A percentile compares a stretch with the other conserved stretches of the same genome.
phyloP scores from a whole-genome alignment of 2,329 filamentous ascomycete species.

The Aspergillus aculeatinus region DNA sequence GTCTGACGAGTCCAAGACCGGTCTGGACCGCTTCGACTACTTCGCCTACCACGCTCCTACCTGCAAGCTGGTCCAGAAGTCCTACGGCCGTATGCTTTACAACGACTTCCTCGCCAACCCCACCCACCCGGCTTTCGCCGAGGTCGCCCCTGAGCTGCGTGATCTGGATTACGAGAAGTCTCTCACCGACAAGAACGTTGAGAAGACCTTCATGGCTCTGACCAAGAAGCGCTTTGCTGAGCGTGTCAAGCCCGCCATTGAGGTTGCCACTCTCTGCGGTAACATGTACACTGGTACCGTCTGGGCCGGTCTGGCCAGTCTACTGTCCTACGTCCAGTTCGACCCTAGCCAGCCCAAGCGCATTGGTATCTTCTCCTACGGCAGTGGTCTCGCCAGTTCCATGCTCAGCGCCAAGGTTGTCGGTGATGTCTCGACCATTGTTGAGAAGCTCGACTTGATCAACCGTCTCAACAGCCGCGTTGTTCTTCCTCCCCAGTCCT shows the following conservation, averaged over 20 bases:
- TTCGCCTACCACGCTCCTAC: conserved; percentile 79
- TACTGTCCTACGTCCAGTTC: conserved; percentile 64
- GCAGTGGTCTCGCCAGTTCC: conserved; percentile 73
- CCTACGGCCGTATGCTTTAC: conserved; percentile 79
- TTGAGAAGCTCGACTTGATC: conserved; percentile 68
- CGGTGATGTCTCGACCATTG: conserved; percentile 67
- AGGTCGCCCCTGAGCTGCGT: conserved; percentile 72
- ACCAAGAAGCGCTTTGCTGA: conserved; percentile 83
- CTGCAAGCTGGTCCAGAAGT: conserved; percentile 85
- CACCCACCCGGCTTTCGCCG: conserved; percentile 65
- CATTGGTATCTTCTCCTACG: conserved; percentile 75
- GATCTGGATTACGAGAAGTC: conserved; percentile 79
- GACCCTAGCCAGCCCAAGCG: conserved; percentile 68
- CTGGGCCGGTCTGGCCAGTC: conserved; percentile 56
- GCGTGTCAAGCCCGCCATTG: conserved; percentile 69
- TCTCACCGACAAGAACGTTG: conserved; percentile 74
- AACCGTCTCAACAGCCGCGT: conserved; percentile 65
- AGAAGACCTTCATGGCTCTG: conserved; percentile 82
- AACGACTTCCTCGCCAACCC: conserved; percentile 78
- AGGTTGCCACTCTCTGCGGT: conserved; percentile 73
- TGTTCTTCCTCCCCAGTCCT: conserved; percentile 67
- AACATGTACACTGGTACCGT: conserved; percentile 65
- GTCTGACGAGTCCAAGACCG: conserved; percentile 54
- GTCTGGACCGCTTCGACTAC: conserved; percentile 79
- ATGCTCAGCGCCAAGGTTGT: conserved; percentile 66